A percentile compares a stretch with the other conserved stretches of the same genome.
Conservation (phyloP, 768 basidiomycete genomes). For the Serendipita indica region DNA sequence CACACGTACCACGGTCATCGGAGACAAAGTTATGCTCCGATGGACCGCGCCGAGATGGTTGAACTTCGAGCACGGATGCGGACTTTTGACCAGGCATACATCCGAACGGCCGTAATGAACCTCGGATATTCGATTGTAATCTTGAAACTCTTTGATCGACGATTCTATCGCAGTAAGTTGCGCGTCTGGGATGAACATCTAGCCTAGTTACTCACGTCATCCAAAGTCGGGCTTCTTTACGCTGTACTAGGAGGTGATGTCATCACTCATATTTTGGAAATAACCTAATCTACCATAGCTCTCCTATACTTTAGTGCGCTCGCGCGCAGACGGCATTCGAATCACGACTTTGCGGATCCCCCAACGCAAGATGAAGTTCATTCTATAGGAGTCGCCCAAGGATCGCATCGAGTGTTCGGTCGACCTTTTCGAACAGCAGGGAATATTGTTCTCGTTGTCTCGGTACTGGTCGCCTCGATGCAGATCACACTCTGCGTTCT, state of each 20-base stretch:
- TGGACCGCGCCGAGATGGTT: conserved; percentile 28
- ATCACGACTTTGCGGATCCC: conserved; percentile 66
- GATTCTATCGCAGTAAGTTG: conserved; percentile 59
- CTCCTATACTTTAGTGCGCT: conserved; percentile 45
- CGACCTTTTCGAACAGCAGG: conserved; percentile 70
- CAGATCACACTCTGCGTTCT: conserved; percentile 54
- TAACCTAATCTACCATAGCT: conserved; percentile 20
- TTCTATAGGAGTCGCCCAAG: background rate
- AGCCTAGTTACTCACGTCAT: background rate
- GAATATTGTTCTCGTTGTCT: conserved; percentile 46
- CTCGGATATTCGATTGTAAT: conserved; percentile 62
- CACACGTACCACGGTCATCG: background rate
- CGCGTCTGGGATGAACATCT: background rate
- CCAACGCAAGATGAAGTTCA: background rate
- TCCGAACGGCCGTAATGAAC: conserved; percentile 56
- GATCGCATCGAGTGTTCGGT: conserved; percentile 40
- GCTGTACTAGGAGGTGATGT: conserved; percentile 25
- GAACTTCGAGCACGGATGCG: conserved; percentile 68
- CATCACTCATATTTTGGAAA: background rate
- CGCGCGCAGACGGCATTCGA: conserved; percentile 47
- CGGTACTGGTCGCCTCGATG: conserved; percentile 44
- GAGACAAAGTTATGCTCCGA: conserved; percentile 13
- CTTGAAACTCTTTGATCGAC: conserved; percentile 57
- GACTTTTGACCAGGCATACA: conserved; percentile 74
- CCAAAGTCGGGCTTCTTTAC: conserved; percentile 22